phyloP scores from a whole-genome alignment of 805 yeast genomes.

The Teunomyces pallodes region DNA sequence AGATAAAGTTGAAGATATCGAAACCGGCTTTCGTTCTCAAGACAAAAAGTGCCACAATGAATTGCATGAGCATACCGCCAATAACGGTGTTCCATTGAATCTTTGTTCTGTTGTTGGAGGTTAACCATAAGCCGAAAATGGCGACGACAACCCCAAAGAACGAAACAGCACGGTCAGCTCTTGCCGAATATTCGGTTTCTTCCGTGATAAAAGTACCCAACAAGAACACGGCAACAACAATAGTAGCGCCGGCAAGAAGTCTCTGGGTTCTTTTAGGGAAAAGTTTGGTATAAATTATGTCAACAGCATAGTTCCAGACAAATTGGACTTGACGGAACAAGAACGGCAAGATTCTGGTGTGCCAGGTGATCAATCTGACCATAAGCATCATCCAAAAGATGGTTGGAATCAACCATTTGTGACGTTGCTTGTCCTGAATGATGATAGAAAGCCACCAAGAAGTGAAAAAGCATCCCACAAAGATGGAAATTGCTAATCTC shows the following conservation, averaged over 20 bases:
- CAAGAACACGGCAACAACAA: constrained; percentile 47
- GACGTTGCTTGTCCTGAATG: constrained; percentile 48
- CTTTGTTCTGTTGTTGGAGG: constrained; percentile 44
- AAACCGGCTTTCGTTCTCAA: constrained; percentile 58
- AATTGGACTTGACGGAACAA: constrained; percentile 10
- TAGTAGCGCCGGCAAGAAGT: constrained; percentile 41
- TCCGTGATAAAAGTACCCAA: constrained; percentile 54
- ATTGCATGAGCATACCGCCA: constrained; percentile 60
- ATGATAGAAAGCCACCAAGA: constrained; percentile 51
- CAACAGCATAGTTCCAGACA: constrained; percentile 28
- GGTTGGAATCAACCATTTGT: constrained; percentile 58
- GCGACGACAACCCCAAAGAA: constrained; percentile 54
- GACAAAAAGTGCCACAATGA: constrained; percentile 57
- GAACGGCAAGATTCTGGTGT: constrained; percentile 30
- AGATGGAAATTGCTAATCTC: constrained; percentile 12
- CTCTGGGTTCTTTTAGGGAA: constrained; percentile 42
- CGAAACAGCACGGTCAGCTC: constrained; percentile 55
- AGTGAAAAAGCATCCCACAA: constrained; percentile 24
- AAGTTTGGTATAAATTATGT: constrained; percentile 35
- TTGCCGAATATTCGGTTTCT: constrained; percentile 44
- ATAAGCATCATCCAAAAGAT: constrained; percentile 49
- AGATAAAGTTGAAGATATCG: constrained; percentile 60
- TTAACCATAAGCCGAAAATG: constrained; percentile 39
- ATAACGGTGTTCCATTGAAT: constrained; percentile 60
- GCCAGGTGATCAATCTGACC: constrained; percentile 51